Evolutionary conservation across 2,329 filamentous ascomycete genomes (phyloP).

Genomic region (Cladosporium cucumerinum): DNA sequence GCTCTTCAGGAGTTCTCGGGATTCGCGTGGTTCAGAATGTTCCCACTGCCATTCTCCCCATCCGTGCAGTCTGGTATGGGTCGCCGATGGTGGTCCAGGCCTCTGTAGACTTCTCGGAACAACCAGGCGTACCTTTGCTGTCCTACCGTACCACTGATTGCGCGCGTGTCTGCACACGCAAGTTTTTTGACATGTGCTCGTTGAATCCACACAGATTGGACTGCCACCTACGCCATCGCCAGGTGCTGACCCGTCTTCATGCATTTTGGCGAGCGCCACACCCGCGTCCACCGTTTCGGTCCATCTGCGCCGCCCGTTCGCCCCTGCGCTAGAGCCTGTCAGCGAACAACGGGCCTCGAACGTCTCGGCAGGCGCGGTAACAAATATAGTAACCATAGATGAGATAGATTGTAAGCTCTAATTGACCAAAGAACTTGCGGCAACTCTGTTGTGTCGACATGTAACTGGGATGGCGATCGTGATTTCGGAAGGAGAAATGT

Average conservation of each 20-base stretch:
- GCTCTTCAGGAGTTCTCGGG: background rate
- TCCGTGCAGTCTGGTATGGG: background rate
- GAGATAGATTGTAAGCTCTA: background rate
- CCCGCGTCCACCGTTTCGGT: conserved; percentile 7
- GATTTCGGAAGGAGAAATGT: background rate
- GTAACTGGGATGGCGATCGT: background rate
- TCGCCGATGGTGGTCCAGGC: background rate
- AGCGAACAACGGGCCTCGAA: conserved; percentile 1
- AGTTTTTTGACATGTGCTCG: background rate
- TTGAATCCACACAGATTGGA: background rate
- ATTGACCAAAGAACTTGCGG: background rate
- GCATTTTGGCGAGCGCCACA: conserved; percentile 9
- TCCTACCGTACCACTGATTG: background rate
- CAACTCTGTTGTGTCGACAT: background rate
- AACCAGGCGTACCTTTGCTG: background rate
- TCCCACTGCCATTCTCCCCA: conserved; percentile 1
- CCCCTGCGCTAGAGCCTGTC: conserved; percentile 9
- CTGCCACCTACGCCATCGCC: conserved; percentile 1
- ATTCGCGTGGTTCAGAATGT: background rate
- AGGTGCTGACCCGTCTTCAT: background rate
- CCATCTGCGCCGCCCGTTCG: background rate
- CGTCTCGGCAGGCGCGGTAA: conserved; percentile 1
- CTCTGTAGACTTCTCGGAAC: background rate
- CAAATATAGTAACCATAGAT: background rate
- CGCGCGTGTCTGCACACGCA: background rate